Percentiles rank a stretch among this genome's conserved stretches.
These are phyloP conservation scores for Solanum clarkiae DNA, from an alignment of 257 asterid genomes.

Conservation along the genomic window DNA sequence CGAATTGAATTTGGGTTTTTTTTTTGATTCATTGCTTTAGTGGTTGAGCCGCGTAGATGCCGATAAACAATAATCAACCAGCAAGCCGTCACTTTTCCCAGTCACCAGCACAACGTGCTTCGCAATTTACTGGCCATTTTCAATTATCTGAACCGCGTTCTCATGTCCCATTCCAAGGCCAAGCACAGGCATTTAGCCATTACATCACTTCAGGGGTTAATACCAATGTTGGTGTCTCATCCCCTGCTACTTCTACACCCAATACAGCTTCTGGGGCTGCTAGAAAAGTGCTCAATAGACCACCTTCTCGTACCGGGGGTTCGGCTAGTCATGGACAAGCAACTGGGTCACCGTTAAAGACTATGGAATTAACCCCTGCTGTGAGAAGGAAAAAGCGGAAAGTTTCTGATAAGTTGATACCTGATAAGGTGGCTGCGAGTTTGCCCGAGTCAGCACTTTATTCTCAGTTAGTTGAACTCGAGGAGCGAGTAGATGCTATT, in stretches of 20 bases:
- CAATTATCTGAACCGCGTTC: constrained; percentile 34
- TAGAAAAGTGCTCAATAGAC: constrained; percentile 44
- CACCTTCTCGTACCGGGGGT: constrained; percentile 57
- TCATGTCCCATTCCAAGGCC: constrained; percentile 23
- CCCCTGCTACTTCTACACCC: constrained; percentile 42
- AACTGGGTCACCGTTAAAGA: constrained; percentile 67
- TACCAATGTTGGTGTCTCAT: constrained; percentile 17
- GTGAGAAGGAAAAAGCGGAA: constrained; percentile 58
- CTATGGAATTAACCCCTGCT: constrained; percentile 89
- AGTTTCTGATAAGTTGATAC: constrained; percentile 48
- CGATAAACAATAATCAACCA: constrained; percentile 32
- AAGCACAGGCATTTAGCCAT: constrained; percentile 22
- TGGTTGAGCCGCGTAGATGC: not conserved
- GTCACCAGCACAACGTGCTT: constrained; percentile 30
- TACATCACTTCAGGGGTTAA: constrained; percentile 16
- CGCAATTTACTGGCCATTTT: constrained; percentile 59
- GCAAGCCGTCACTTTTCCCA: constrained; percentile 25
- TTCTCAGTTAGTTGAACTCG: constrained; percentile 58
- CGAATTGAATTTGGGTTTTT: too few relatives aligned
- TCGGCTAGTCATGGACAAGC: constrained; percentile 43
- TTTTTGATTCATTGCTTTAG: too few relatives aligned
- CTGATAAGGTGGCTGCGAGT: constrained; percentile 44
- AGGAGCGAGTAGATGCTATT: constrained; percentile 61
- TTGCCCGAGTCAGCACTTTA: constrained; percentile 82
- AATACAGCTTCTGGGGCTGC: constrained; percentile 29